Conservation (phyloP, 1,284 basidiomycete species). For the Tilletia indica region DNA sequence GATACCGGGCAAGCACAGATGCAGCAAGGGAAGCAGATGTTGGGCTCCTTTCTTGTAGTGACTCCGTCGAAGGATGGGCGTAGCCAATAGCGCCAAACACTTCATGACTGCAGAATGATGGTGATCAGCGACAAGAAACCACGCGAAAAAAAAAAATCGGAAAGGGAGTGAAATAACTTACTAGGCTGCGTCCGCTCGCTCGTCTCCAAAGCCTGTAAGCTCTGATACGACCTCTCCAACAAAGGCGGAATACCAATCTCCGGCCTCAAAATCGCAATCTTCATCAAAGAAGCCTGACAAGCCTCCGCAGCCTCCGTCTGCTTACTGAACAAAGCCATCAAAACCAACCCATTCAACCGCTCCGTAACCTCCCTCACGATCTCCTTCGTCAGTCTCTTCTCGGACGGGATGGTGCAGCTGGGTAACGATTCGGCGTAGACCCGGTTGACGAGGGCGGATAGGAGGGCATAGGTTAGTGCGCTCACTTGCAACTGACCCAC, state of each 20-base stretch:
- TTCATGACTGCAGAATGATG: slow-evolving; percentile 65
- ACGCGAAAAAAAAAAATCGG: not conserved
- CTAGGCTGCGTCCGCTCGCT: slow-evolving; percentile 57
- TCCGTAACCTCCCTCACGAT: slow-evolving; percentile 64
- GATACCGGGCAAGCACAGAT: slow-evolving; percentile 85
- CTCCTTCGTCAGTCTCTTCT: slow-evolving; percentile 63
- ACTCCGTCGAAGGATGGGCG: slow-evolving; percentile 74
- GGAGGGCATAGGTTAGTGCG: slow-evolving; percentile 77
- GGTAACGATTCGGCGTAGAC: slow-evolving; percentile 70
- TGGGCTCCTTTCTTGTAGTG: slow-evolving; percentile 80
- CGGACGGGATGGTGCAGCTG: slow-evolving; percentile 76
- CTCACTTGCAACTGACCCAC: slow-evolving; percentile 64
- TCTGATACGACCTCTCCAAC: slow-evolving; percentile 84
- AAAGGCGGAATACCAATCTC: slow-evolving; percentile 82
- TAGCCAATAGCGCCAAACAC: slow-evolving; percentile 75
- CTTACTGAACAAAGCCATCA: slow-evolving; percentile 71
- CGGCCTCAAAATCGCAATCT: not conserved
- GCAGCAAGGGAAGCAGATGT: slow-evolving; percentile 81
- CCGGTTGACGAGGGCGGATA: slow-evolving; percentile 69
- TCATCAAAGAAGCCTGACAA: not conserved
- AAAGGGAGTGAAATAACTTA: not conserved
- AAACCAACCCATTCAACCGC: slow-evolving; percentile 58
- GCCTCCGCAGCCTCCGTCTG: slow-evolving; percentile 65
- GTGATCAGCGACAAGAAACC: not conserved
- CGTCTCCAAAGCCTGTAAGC: slow-evolving; percentile 68